phyloP scores from a whole-genome alignment of 2,329 filamentous ascomycete species.

The Metarhizium rileyi region DNA sequence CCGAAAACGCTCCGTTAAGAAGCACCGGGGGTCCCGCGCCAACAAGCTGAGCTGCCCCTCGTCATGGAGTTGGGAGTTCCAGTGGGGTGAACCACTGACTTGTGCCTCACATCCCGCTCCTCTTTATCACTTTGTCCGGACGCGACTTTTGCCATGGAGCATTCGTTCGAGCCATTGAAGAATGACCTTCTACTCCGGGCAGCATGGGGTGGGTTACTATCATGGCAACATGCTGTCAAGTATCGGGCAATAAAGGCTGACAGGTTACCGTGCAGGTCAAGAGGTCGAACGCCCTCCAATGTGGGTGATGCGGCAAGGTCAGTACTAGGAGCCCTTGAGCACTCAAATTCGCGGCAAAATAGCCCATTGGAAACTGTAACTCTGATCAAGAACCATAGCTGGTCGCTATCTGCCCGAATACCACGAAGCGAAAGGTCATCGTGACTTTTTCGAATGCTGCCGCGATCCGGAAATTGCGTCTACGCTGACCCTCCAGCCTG shows the following conservation, averaged over 20 bases:
- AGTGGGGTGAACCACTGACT: slow-evolving; percentile 1
- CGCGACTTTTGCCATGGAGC: slow-evolving; percentile 42
- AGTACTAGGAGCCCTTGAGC: slow-evolving; percentile 11
- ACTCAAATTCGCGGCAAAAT: neutral
- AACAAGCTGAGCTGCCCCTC: neutral
- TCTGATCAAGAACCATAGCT: slow-evolving; percentile 40
- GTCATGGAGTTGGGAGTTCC: neutral
- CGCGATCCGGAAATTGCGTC: slow-evolving; percentile 87
- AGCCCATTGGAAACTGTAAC: neutral
- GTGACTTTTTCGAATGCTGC: slow-evolving; percentile 98
- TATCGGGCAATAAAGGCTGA: neutral
- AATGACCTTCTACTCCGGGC: slow-evolving; percentile 89
- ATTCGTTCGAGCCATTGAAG: slow-evolving; percentile 72
- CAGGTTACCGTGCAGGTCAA: slow-evolving; percentile 49
- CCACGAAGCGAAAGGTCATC: slow-evolving; percentile 80
- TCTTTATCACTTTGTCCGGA: neutral
- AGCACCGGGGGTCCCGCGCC: neutral
- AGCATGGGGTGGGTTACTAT: slow-evolving; percentile 60
- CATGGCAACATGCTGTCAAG: neutral
- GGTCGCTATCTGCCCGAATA: slow-evolving; percentile 97
- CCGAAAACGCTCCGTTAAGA: neutral
- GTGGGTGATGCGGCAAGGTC: slow-evolving; percentile 99
- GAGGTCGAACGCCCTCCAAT: slow-evolving; percentile 86
- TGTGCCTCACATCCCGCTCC: neutral
- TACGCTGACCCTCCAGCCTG: slow-evolving; percentile 85